A percentile compares a stretch with the other conserved stretches of the same genome.
Conservation (phyloP, 2,329 filamentous ascomycete genomes). For the Colletotrichum liaoningense region DNA sequence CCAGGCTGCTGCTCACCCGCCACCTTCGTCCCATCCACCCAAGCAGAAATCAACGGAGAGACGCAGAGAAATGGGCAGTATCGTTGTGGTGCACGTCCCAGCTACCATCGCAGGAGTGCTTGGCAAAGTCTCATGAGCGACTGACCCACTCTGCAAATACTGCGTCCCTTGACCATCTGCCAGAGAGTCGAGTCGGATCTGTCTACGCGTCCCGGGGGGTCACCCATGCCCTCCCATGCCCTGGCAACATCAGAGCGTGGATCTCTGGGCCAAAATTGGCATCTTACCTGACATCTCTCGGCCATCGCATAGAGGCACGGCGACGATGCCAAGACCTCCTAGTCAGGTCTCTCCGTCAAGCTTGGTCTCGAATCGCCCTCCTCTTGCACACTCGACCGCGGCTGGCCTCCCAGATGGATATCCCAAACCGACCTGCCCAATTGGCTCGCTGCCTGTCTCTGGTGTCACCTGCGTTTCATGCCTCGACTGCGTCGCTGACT, state of each 20-base stretch:
- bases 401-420: slow-evolving; percentile 26
- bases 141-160: slow-evolving; percentile 32
- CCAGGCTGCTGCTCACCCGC: background rate
- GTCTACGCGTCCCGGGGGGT: slow-evolving; percentile 9
- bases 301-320: slow-evolving; percentile 33
- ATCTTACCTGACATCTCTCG: slow-evolving; percentile 25
- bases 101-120: slow-evolving; percentile 22
- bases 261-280: slow-evolving; percentile 35
- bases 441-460: slow-evolving; percentile 27
- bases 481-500: slow-evolving; percentile 28
- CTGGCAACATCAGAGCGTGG: slow-evolving; percentile 19
- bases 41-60: background rate
- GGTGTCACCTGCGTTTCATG: slow-evolving; percentile 37
- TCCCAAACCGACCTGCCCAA: slow-evolving; percentile 24
- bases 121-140: slow-evolving; percentile 36
- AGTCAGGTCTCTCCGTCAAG: slow-evolving; percentile 30
- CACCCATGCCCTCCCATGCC: slow-evolving; percentile 10
- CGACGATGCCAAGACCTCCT: slow-evolving; percentile 35
- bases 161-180: slow-evolving; percentile 18
- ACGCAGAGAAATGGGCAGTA: slow-evolving; percentile 9
- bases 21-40: slow-evolving; percentile 19
- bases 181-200: slow-evolving; percentile 22
- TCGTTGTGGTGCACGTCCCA: slow-evolving; percentile 28
- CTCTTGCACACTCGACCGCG: slow-evolving; percentile 2
- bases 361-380: slow-evolving; percentile 33